Evolutionary conservation across 1,139 yeast species (phyloP).

Genomic region (Kodamaea ohmeri): DNA sequence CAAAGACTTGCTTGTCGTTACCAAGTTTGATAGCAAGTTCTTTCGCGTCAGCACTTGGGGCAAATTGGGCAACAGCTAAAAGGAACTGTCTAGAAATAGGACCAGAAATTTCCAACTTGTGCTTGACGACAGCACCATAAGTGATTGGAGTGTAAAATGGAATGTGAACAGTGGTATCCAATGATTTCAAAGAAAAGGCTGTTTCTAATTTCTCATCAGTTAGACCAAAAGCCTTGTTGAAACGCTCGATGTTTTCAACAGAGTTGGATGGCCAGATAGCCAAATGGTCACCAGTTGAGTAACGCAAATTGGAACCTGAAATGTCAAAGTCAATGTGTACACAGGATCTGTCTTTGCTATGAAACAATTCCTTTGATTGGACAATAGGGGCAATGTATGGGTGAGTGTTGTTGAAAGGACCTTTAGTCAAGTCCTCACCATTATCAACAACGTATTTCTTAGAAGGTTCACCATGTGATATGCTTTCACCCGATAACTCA

Average conservation of each 20-base stretch:
- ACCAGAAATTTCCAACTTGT: conserved; percentile 89
- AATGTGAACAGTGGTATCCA: conserved; percentile 67
- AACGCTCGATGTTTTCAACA: conserved; percentile 64
- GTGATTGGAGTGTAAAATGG: conserved; percentile 94
- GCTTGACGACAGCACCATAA: conserved; percentile 79
- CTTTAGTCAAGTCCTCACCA: conserved; percentile 46
- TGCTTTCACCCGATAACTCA: conserved; percentile 37
- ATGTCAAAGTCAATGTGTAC: conserved; percentile 89
- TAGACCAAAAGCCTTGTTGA: conserved; percentile 64
- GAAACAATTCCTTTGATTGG: conserved; percentile 67
- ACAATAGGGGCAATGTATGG: conserved; percentile 78
- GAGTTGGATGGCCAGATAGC: conserved; percentile 95
- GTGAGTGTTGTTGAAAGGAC: conserved; percentile 81
- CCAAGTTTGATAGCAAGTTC: conserved; percentile 54
- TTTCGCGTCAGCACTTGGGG: conserved; percentile 67
- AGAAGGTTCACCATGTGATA: conserved; percentile 86
- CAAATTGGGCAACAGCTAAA: conserved; percentile 74
- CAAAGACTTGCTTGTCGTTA: conserved; percentile 66
- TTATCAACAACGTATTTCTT: conserved; percentile 46
- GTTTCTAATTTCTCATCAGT: conserved; percentile 43
- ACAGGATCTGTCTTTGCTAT: conserved; percentile 67
- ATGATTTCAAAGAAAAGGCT: conserved; percentile 63
- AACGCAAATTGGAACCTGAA: conserved; percentile 69
- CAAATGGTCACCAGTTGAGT: conserved; percentile 93
- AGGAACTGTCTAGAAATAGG: conserved; percentile 89